These are phyloP conservation scores for Eucalyptus marginata DNA, from an alignment of 345 rosid genomes.

Conservation along the genomic window DNA sequence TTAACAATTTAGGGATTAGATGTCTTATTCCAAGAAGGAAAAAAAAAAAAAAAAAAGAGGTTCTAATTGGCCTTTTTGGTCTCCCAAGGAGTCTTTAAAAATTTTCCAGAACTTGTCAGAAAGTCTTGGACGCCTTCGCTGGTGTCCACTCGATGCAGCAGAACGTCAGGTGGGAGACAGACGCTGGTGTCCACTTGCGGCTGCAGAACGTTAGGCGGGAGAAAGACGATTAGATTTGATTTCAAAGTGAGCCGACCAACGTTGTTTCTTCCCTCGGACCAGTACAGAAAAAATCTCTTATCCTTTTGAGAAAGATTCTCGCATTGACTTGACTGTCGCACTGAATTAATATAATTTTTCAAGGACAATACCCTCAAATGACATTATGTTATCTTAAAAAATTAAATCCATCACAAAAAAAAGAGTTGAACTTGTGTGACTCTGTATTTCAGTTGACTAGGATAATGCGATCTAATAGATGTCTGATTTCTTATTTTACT, in stretches of 20 bases:
- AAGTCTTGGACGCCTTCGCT: neutral
- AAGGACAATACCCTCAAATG: neutral
- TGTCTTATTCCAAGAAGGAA: neutral
- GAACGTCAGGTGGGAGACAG: neutral
- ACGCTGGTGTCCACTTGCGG: neutral
- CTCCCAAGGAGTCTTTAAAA: neutral
- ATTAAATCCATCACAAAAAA: neutral
- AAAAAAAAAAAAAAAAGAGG: neutral
- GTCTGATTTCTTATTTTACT: neutral
- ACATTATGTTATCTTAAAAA: neutral
- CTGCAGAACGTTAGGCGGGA: neutral
- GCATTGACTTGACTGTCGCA: neutral
- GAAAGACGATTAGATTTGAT: neutral
- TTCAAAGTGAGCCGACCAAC: fast-evolving
- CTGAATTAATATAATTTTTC: neutral
- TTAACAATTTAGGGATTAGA: neutral
- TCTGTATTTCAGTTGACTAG: neutral
- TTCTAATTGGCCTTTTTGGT: neutral
- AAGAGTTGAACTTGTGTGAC: neutral
- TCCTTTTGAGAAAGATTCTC: neutral
- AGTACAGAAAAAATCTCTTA: neutral
- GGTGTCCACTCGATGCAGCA: neutral
- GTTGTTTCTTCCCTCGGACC: neutral
- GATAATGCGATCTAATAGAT: neutral
- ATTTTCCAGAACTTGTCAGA: neutral